These are phyloP conservation scores for Penicillium paxilli DNA, from an alignment of 495 filamentous ascomycete genomes.

Conservation along the genomic window DNA sequence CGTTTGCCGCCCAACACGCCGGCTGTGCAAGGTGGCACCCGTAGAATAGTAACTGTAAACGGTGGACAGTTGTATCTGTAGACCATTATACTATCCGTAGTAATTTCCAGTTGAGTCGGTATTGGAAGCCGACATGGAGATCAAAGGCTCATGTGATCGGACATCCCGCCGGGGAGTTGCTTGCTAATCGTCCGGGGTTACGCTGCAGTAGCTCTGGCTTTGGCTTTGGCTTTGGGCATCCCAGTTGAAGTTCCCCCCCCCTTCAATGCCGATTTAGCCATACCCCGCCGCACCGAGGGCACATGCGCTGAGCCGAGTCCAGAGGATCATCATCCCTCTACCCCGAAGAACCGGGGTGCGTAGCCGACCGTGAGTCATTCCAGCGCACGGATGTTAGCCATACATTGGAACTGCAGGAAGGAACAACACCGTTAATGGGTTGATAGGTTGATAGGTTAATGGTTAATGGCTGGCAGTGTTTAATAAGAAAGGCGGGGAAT, in stretches of 20 bases:
- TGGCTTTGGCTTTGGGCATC: too few relatives aligned
- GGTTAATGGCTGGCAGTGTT: too few relatives aligned
- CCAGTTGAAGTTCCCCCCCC: background rate
- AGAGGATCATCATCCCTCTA: constrained; percentile 1
- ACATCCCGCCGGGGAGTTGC: constrained; percentile 8
- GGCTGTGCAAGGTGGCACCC: background rate
- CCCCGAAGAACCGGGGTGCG: constrained; percentile 4
- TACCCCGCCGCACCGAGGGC: constrained; percentile 16
- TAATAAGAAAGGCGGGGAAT: background rate
- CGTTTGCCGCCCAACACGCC: background rate
- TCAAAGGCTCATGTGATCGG: constrained; percentile 12
- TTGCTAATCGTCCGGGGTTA: constrained; percentile 17
- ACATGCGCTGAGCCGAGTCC: constrained; percentile 13
- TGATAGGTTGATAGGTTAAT: too few relatives aligned
- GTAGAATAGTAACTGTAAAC: background rate
- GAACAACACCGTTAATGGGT: background rate
- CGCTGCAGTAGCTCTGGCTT: background rate
- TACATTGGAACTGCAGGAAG: background rate
- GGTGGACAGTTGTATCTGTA: background rate
- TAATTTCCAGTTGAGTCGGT: too few relatives aligned
- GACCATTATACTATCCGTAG: too few relatives aligned
- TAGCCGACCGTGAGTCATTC: constrained; percentile 27
- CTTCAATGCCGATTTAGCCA: constrained; percentile 6
- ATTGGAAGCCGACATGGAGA: background rate
- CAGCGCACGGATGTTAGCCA: constrained; percentile 25